Evolutionary conservation across 441 rosid genomes (phyloP).

Genomic region (Dalechampia spathulata): DNA sequence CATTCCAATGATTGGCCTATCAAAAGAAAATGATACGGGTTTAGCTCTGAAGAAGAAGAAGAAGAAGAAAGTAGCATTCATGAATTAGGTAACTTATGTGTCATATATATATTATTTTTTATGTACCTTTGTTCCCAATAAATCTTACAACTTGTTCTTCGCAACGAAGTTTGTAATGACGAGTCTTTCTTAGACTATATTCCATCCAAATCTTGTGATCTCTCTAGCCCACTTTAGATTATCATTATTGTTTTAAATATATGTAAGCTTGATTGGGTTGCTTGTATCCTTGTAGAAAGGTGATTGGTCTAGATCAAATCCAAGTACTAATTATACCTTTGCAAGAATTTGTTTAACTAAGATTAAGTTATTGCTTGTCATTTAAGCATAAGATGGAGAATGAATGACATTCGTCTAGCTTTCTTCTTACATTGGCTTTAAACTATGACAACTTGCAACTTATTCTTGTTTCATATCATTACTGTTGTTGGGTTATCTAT

Average conservation of each 20-base stretch:
- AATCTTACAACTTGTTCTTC: constrained; percentile 28
- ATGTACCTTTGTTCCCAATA: constrained; percentile 23
- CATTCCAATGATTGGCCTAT: constrained; percentile 40
- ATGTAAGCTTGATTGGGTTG: background rate
- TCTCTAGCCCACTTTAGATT: background rate
- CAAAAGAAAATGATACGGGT: constrained; percentile 14
- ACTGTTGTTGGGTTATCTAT: constrained; percentile 9
- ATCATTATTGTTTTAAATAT: background rate
- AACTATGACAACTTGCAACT: constrained; percentile 8
- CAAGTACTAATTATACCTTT: constrained; percentile 22
- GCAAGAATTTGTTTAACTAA: constrained; percentile 12
- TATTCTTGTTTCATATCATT: constrained; percentile 16
- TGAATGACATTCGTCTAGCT: background rate
- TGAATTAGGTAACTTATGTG: constrained; percentile 32
- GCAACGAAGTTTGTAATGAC: constrained; percentile 13
- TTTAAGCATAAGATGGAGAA: constrained; percentile 18
- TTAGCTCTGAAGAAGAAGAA: constrained; percentile 19
- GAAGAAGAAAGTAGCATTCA: constrained; percentile 21
- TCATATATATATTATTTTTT: constrained; percentile 3
- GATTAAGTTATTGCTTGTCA: constrained; percentile 33
- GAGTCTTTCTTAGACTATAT: constrained; percentile 10
- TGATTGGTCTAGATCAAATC: constrained; percentile 41
- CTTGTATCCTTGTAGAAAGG: constrained; percentile 14
- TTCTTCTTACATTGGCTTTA: background rate
- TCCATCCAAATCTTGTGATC: constrained; percentile 23